Evolutionary conservation across 345 rosid species (phyloP).

Genomic region (Chamaenerion angustifolium): DNA sequence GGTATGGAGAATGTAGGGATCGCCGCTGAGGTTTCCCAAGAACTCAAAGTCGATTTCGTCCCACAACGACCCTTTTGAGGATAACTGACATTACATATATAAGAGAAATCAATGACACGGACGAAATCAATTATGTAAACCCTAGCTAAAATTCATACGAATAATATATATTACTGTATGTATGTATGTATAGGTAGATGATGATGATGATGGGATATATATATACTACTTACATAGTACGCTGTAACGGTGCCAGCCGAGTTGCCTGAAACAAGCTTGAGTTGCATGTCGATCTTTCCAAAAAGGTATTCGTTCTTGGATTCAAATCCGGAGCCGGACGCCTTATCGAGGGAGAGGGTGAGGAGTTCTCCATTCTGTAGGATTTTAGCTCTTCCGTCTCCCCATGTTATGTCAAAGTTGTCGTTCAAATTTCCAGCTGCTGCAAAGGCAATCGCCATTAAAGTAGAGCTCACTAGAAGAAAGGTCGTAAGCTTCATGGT

Average conservation of each 20-base stretch:
- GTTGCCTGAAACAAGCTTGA: constrained; percentile 48
- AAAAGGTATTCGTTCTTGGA: constrained; percentile 42
- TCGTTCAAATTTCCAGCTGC: constrained; percentile 23
- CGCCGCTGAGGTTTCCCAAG: constrained; percentile 49
- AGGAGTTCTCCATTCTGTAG: constrained; percentile 45
- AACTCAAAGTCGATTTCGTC: constrained; percentile 61
- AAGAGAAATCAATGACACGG: background rate
- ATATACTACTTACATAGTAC: constrained; percentile 23
- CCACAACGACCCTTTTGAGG: constrained; percentile 54
- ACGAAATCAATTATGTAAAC: background rate
- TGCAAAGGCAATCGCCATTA: constrained; percentile 1
- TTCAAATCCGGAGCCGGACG: constrained; percentile 53
- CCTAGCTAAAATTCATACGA: too few species aligned
- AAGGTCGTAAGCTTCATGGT: background rate
- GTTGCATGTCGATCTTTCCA: constrained; percentile 40
- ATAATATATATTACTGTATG: too few species aligned
- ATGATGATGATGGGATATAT: too few species aligned
- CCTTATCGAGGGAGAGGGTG: constrained; percentile 37
- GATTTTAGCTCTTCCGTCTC: constrained; percentile 41
- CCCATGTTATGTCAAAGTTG: constrained; percentile 47
- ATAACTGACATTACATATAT: constrained; percentile 17
- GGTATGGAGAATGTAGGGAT: constrained; percentile 54
- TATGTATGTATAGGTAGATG: too few species aligned
- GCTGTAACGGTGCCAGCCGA: constrained; percentile 53
- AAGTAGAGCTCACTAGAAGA: background rate